These are phyloP conservation scores for Nothophoma quercina DNA, from an alignment of 2,329 filamentous ascomycete species.

Conservation along the genomic window DNA sequence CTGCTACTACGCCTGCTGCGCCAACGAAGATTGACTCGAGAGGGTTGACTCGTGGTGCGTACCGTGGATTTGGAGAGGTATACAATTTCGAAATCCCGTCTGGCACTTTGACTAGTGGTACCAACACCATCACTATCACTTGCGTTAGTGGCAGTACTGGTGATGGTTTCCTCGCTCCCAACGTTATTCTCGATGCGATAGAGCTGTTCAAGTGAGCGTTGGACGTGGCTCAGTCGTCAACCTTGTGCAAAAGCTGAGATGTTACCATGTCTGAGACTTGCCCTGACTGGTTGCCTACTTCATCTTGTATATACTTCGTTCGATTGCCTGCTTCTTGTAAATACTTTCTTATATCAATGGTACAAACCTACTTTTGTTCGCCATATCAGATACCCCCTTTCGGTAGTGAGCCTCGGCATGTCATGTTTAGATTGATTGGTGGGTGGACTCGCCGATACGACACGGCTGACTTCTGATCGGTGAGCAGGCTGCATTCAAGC, in stretches of 20 bases:
- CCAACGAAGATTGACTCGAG: slow-evolving; percentile 70
- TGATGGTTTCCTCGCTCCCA: slow-evolving; percentile 64
- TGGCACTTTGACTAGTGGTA: slow-evolving; percentile 65
- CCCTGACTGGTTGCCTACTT: not conserved
- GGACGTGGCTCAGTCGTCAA: not conserved
- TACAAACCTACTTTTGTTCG: not conserved
- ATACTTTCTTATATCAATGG: not conserved
- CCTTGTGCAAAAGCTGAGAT: no score
- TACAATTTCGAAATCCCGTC: slow-evolving; percentile 68
- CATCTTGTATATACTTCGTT: not conserved
- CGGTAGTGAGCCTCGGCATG: not conserved
- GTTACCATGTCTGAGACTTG: not conserved
- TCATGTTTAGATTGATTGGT: not conserved
- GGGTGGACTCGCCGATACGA: not conserved
- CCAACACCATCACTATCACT: slow-evolving; percentile 68
- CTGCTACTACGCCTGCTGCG: slow-evolving; percentile 57
- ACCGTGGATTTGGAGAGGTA: slow-evolving; percentile 69
- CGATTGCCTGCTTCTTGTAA: not conserved
- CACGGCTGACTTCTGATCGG: slow-evolving; percentile 3
- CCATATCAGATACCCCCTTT: not conserved
- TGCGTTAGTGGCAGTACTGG: slow-evolving; percentile 67
- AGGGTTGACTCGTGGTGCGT: slow-evolving; percentile 71
- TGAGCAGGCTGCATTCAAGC: not conserved
- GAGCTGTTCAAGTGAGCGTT: slow-evolving; percentile 38
- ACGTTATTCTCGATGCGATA: slow-evolving; percentile 52